phyloP scores from a whole-genome alignment of 2,329 filamentous ascomycete genomes.

The Incumbomyces delicatus region DNA sequence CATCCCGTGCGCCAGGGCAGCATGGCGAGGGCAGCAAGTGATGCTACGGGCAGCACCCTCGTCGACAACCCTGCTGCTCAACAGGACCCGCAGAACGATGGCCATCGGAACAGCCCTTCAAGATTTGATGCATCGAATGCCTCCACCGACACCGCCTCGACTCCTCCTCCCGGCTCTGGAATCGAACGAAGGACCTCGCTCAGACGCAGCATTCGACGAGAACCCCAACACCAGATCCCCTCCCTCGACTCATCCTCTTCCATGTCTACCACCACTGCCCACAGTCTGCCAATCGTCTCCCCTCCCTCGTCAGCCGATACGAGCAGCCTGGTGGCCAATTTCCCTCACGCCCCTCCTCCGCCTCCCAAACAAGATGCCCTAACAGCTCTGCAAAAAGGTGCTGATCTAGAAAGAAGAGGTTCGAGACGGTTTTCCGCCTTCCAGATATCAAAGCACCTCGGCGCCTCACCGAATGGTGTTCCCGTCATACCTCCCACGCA shows the following conservation, averaged over 20 bases:
- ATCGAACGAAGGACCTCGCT: constrained; percentile 11
- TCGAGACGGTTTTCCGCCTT: constrained; percentile 92
- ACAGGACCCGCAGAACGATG: constrained; percentile 21
- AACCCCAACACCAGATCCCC: constrained; percentile 10
- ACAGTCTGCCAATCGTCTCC: constrained; percentile 64
- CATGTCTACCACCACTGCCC: constrained; percentile 32
- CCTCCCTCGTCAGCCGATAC: constrained; percentile 51
- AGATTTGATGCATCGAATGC: constrained; percentile 17
- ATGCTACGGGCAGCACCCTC: constrained; percentile 32
- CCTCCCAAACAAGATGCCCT: constrained; percentile 79
- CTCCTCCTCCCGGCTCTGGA: background rate
- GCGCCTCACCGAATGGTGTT: constrained; percentile 68
- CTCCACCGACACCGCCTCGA: constrained; percentile 32
- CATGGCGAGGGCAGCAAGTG: constrained; percentile 37
- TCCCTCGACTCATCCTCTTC: constrained; percentile 39
- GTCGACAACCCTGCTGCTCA: constrained; percentile 23
- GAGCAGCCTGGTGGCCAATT: constrained; percentile 13
- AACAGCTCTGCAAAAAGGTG: constrained; percentile 80
- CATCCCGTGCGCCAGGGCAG: constrained; percentile 34
- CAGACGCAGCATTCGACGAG: constrained; percentile 2
- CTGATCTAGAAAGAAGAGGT: constrained; percentile 82
- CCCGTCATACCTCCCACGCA: constrained; percentile 73
- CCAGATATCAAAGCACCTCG: constrained; percentile 90
- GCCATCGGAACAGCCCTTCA: constrained; percentile 24
- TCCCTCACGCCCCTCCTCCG: constrained; percentile 30